phyloP scores from a whole-genome alignment of 1,139 yeast genomes.

The Candida frijolesensis region DNA sequence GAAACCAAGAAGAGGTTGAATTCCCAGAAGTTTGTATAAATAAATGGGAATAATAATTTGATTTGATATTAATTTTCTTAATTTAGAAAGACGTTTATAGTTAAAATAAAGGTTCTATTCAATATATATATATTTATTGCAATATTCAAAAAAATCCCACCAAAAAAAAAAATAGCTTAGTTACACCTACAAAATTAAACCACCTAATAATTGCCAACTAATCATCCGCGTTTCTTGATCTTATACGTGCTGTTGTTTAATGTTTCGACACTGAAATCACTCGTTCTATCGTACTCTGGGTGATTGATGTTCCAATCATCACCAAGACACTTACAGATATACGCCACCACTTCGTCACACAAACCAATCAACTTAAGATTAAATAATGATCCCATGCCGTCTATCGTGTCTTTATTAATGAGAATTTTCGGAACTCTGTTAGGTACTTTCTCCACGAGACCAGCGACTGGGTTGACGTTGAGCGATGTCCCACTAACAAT shows the following conservation, averaged over 20 bases:
- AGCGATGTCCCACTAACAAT: constrained; percentile 89
- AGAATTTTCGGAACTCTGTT: constrained; percentile 75
- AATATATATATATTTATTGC: not conserved
- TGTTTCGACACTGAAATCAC: not conserved
- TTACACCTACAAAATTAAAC: not conserved
- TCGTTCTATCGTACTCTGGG: constrained; percentile 21
- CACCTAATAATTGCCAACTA: not conserved
- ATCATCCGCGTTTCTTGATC: not conserved
- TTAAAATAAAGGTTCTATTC: not conserved
- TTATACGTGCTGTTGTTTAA: not conserved
- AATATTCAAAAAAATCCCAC: not conserved
- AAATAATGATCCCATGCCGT: constrained; percentile 61
- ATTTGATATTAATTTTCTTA: not conserved
- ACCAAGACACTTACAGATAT: constrained; percentile 55
- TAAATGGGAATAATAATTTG: constrained; percentile 12
- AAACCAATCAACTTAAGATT: constrained; percentile 79
- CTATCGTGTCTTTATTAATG: constrained; percentile 79
- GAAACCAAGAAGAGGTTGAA: constrained; percentile 45
- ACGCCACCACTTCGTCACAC: constrained; percentile 85
- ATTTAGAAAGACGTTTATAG: not conserved
- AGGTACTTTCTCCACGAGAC: constrained; percentile 72
- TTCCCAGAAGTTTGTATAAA: constrained; percentile 47
- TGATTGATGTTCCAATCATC: constrained; percentile 65
- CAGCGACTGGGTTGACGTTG: constrained; percentile 91
- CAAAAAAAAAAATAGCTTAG: not conserved